phyloP scores from a whole-genome alignment of 2,329 filamentous ascomycete species.

The Tolypocladium pustulatum region DNA sequence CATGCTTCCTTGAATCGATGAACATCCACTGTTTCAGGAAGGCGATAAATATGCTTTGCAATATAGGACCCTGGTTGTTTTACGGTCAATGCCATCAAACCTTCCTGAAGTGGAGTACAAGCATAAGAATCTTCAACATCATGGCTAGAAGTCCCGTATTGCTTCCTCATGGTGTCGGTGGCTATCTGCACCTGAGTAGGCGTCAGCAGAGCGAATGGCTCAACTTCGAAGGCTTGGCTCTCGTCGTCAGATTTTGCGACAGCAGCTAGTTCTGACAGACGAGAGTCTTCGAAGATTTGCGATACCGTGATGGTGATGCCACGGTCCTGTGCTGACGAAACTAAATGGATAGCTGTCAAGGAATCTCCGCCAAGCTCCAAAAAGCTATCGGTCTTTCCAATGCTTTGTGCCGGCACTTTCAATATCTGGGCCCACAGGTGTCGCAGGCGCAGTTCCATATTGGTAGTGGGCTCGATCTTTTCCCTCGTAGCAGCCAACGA shows the following conservation, averaged over 20 bases:
- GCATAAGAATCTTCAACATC: background rate
- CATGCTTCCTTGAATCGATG: background rate
- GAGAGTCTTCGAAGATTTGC: background rate
- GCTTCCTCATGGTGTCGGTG: background rate
- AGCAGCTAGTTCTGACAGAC: background rate
- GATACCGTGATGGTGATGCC: background rate
- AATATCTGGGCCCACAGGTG: conserved; percentile 3
- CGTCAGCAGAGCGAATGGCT: background rate
- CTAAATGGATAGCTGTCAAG: conserved; percentile 5
- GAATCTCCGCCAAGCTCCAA: conserved; percentile 3
- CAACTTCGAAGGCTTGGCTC: background rate
- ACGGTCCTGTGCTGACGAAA: background rate
- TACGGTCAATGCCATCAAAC: background rate
- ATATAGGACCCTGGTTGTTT: background rate
- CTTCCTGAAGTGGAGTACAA: background rate
- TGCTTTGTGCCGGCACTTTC: background rate
- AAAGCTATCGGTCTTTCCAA: background rate
- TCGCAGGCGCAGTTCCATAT: background rate
- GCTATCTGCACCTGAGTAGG: background rate
- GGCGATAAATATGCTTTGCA: background rate
- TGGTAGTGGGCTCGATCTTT: conserved; percentile 1
- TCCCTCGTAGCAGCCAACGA: background rate
- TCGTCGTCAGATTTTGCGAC: background rate
- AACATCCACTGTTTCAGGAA: background rate
- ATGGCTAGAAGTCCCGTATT: background rate